Evolutionary conservation across 2,329 filamentous ascomycete genomes (phyloP).

Genomic region (Calonectria pseudoreteaudii): DNA sequence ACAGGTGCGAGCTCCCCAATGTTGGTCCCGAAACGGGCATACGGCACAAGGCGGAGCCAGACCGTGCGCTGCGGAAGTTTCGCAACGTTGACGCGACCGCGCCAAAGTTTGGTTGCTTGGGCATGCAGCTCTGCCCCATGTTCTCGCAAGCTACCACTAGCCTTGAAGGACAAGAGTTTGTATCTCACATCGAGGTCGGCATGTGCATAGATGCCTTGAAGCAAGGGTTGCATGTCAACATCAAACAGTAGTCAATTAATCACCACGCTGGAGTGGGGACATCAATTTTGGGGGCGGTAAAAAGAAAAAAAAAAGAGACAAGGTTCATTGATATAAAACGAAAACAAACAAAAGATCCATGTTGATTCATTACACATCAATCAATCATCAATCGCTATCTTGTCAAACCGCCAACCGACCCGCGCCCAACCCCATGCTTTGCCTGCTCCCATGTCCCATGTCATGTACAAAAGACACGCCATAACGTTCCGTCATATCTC

Average conservation of each 20-base stretch:
- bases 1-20: slow-evolving; percentile 77
- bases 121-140: slow-evolving; percentile 74
- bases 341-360: slow-evolving; percentile 26
- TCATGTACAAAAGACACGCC: slow-evolving; percentile 35
- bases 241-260: slow-evolving; percentile 30
- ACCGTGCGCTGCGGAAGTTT: slow-evolving; percentile 67
- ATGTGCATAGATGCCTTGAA: slow-evolving; percentile 65
- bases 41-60: slow-evolving; percentile 67
- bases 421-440: slow-evolving; percentile 25
- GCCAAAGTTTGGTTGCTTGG: slow-evolving; percentile 67
- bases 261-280: not conserved
- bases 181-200: slow-evolving; percentile 65
- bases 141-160: slow-evolving; percentile 49
- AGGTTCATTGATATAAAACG: slow-evolving; percentile 20
- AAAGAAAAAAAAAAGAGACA: not conserved
- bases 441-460: slow-evolving; percentile 31
- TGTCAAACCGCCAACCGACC: slow-evolving; percentile 33
- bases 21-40: slow-evolving; percentile 72
- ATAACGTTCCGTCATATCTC: slow-evolving; percentile 37
- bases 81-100: slow-evolving; percentile 72
- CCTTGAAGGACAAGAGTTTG: slow-evolving; percentile 46
- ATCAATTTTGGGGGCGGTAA: not conserved
- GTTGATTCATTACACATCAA: slow-evolving; percentile 32
- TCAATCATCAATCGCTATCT: slow-evolving; percentile 35
- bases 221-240: slow-evolving; percentile 58